Percentiles rank a stretch among this genome's conserved stretches.
Evolutionary conservation across 2,329 filamentous ascomycete genomes (phyloP).

Genomic region (Lasiodiplodia citricola): DNA sequence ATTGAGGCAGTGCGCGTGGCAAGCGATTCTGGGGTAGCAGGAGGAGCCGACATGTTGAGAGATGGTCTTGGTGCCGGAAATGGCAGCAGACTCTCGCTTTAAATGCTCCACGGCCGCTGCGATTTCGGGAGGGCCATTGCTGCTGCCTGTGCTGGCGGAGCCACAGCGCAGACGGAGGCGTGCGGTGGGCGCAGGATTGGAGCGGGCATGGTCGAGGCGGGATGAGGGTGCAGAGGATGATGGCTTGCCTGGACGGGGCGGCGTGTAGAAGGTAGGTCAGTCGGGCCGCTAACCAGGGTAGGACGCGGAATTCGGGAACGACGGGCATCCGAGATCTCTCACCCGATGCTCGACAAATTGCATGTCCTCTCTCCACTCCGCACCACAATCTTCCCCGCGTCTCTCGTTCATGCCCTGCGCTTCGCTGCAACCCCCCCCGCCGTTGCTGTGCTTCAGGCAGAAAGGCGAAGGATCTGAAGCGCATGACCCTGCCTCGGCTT

Average conservation of each 20-base stretch:
- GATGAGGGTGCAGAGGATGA: background rate
- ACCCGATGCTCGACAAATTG: background rate
- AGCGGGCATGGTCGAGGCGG: background rate
- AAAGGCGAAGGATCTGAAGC: background rate
- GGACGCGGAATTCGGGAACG: conserved; percentile 10
- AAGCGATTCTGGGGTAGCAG: conserved; percentile 18
- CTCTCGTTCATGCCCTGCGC: background rate
- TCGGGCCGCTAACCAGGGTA: background rate
- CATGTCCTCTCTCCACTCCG: conserved; percentile 16
- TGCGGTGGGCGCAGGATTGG: too few relatives aligned
- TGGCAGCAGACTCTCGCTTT: background rate
- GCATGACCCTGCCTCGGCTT: background rate
- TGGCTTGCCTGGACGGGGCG: too few relatives aligned
- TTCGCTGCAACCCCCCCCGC: background rate
- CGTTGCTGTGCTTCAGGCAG: background rate
- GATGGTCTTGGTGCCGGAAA: background rate
- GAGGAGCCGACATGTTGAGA: conserved; percentile 4
- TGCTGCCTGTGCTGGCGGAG: background rate
- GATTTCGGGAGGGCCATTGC: background rate
- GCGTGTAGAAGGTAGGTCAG: background rate
- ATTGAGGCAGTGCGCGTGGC: conserved; percentile 19
- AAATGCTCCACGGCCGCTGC: background rate
- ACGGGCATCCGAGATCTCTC: background rate
- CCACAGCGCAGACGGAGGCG: background rate
- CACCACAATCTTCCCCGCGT: conserved; percentile 16